Conservation (phyloP, 2,329 filamentous ascomycete genomes). For the Macroventuria anomochaeta region DNA sequence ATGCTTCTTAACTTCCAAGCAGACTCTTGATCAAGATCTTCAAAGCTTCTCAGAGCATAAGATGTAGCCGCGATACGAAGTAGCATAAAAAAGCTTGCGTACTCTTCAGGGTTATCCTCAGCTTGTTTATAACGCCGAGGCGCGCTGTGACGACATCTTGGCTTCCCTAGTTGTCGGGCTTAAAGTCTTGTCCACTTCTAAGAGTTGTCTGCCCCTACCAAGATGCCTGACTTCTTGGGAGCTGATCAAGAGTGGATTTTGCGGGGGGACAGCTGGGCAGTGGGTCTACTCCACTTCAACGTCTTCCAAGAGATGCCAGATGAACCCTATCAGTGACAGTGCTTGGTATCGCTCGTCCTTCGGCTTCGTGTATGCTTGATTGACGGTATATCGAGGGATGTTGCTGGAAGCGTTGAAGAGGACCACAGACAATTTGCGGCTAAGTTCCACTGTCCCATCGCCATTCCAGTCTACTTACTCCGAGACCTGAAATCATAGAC, state of each 20-base stretch:
- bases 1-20: not conserved
- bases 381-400: not conserved
- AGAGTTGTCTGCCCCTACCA: constrained; percentile 17
- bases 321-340: constrained; percentile 11
- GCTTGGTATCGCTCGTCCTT: constrained; percentile 8
- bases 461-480: not conserved
- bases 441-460: not conserved
- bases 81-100: constrained; percentile 4
- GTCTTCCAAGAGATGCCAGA: constrained; percentile 17
- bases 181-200: constrained; percentile 15
- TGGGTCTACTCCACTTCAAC: constrained; percentile 22
- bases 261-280: constrained; percentile 22
- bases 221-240: constrained; percentile 24
- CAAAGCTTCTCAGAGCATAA: not conserved
- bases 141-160: constrained; percentile 1
- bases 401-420: not conserved
- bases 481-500: not conserved
- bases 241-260: constrained; percentile 18
- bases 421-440: not conserved
- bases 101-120: not conserved
- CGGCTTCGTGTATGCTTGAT: not conserved
- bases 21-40: no score
- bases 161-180: constrained; percentile 5
- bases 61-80: not conserved
- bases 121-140: constrained; percentile 1